A percentile compares a stretch with the other conserved stretches of the same genome.
Conservation (phyloP, 257 asterid genomes). For the Nicotiana paniculata region DNA sequence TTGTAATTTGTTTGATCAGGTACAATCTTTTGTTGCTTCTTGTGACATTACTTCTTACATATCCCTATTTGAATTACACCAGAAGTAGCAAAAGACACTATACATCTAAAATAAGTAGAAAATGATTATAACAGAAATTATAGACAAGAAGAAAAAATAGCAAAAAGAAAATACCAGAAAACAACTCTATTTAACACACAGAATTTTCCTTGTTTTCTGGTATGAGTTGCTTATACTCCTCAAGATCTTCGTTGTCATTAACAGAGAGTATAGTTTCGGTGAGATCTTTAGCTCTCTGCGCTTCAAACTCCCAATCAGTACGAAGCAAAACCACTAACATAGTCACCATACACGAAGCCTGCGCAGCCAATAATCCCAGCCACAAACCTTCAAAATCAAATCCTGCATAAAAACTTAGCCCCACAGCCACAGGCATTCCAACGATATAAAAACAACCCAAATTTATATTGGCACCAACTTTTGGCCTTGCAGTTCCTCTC, state of each 20-base stretch:
- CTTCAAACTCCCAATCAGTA: slow-evolving; percentile 28
- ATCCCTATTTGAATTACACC: neutral
- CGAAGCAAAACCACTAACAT: slow-evolving; percentile 22
- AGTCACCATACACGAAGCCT: slow-evolving; percentile 20
- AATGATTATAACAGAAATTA: neutral
- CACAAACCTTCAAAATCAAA: slow-evolving; percentile 27
- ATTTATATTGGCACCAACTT: slow-evolving; percentile 27
- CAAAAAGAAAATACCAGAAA: neutral
- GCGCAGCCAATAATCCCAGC: slow-evolving; percentile 24
- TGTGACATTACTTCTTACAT: neutral
- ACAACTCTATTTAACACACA: neutral
- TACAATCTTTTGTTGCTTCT: neutral
- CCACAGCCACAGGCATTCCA: slow-evolving; percentile 26
- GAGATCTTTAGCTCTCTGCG: slow-evolving; percentile 16
- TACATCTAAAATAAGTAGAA: neutral
- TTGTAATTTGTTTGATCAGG: neutral
- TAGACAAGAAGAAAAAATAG: neutral
- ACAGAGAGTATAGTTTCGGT: neutral
- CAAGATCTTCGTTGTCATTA: neutral
- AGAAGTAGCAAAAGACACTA: neutral
- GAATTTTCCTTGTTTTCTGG: slow-evolving; percentile 1
- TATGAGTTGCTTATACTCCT: neutral
- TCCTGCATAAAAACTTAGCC: slow-evolving; percentile 16
- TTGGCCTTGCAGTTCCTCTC: slow-evolving; percentile 26
- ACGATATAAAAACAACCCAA: slow-evolving; percentile 26